Base-by-base conservation (phyloP, 805 yeast genomes). In the Myxozyma mucilagina region DNA sequence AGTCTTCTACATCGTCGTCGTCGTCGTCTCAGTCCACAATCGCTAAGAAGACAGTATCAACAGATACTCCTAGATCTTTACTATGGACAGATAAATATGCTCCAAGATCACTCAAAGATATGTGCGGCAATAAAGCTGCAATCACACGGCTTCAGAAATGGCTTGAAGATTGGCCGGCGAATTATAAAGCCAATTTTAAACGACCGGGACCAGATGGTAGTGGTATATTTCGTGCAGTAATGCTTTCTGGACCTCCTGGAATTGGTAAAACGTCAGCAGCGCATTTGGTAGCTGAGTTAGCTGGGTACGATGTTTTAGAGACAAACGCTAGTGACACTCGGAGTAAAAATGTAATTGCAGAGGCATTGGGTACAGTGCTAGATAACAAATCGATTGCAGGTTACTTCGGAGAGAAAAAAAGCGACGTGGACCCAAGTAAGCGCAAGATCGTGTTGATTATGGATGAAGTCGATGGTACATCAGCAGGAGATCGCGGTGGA, bases 391-490 rank as follows among this genome's bases (percentile, higher is more conserved):
- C 97, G 0, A 86, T 94, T 14, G 83, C 84, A 56, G 96, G 97
- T 0, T 90, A 78, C 71, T 87, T 90, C 75, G 77, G 81, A 57
- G 69, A 74, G 20, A 70, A 73, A n/a, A 64, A 57, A 6, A 67
- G 67, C 10, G 71, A 70, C 50, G 67, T 61, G 16, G 68, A 29
- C 54, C 63, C 45, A 63, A 64, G 56, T 1, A 81, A 83, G 66
- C 78, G 81, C 51, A 80, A 82, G 55, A 85, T 93, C 68, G 90
- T 91, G 57, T 79, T 94, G 50, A 87, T 94, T 65, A 91, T 94
- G 98, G 99, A 94, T 76, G 99, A 94, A 77, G 98, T 94, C 35
- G 99, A 94, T 74, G 99, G 99, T 68, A 94, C 94, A 98, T 90
- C 97, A 44, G 91, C 96, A 71, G 99, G 99, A 66, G 99, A 94